These are phyloP conservation scores for Hypoxylon intermedium DNA, from an alignment of 495 filamentous ascomycete genomes.

Conservation along the genomic window DNA sequence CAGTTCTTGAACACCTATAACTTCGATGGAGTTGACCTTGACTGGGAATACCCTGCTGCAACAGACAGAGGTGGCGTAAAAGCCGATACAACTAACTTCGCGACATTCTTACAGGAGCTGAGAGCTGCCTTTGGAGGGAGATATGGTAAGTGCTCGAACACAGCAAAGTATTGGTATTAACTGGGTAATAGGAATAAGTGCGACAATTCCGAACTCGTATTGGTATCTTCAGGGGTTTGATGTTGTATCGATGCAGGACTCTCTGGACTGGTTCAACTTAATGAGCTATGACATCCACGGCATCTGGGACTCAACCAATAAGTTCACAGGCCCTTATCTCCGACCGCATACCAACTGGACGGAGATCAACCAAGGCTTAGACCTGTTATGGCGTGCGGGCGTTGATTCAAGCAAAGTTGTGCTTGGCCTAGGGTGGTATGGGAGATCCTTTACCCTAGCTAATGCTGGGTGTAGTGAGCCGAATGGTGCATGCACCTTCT, in stretches of 20 bases:
- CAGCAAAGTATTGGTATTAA: too few relatives aligned
- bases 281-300: constrained; percentile 63
- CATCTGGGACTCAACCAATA: constrained; percentile 19
- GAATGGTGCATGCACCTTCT: constrained; percentile 34
- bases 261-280: constrained; percentile 62
- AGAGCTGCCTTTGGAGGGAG: constrained; percentile 41
- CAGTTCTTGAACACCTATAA: constrained; percentile 55
- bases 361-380: constrained; percentile 42
- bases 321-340: constrained; percentile 1
- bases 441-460: constrained; percentile 9
- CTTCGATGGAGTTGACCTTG: constrained; percentile 65
- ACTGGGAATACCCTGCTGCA: constrained; percentile 63
- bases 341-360: constrained; percentile 45
- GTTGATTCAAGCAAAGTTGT: constrained; percentile 45
- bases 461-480: not conserved
- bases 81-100: constrained; percentile 53
- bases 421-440: constrained; percentile 50
- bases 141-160: constrained; percentile 41
- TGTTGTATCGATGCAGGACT: constrained; percentile 44
- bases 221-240: constrained; percentile 67
- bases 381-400: constrained; percentile 46
- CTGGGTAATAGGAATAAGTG: too few relatives aligned
- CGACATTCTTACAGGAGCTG: constrained; percentile 53
- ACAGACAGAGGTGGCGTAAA: constrained; percentile 47
- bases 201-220: constrained; percentile 57